These are phyloP conservation scores for Termitomyces sp. DNA, from an alignment of 768 basidiomycete genomes.

Conservation along the genomic window DNA sequence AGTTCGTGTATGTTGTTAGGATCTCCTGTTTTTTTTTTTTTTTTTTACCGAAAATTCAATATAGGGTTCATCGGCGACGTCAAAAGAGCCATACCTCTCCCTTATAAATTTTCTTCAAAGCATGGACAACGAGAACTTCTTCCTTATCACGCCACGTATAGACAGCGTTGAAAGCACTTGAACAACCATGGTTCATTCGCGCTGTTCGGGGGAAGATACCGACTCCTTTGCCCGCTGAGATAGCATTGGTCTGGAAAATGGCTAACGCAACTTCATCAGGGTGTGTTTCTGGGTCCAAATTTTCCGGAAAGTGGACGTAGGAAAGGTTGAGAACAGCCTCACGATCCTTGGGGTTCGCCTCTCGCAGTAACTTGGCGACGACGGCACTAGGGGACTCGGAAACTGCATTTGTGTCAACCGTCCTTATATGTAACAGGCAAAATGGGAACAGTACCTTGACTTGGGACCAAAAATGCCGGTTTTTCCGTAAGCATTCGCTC, in stretches of 20 bases:
- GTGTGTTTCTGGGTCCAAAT: constrained; percentile 29
- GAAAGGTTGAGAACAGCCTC: constrained; percentile 50
- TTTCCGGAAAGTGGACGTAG: constrained; percentile 44
- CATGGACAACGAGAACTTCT: constrained; percentile 46
- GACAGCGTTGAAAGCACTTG: constrained; percentile 60
- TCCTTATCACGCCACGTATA: constrained; percentile 55
- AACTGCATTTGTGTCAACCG: constrained; percentile 22
- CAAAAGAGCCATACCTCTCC: constrained; percentile 36
- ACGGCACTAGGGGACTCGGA: constrained; percentile 38
- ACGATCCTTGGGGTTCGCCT: constrained; percentile 25
- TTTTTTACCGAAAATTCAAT: background rate
- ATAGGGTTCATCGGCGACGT: background rate
- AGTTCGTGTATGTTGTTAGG: constrained; percentile 55
- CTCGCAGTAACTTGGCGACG: constrained; percentile 29
- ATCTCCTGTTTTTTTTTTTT: constrained; percentile 60
- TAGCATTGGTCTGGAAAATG: constrained; percentile 64
- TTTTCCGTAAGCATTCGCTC: constrained; percentile 51
- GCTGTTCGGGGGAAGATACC: constrained; percentile 69
- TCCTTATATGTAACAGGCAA: background rate
- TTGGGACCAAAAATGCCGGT: constrained; percentile 49
- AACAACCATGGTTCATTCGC: constrained; percentile 64
- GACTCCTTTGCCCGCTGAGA: constrained; percentile 43
- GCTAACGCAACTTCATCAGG: constrained; percentile 48
- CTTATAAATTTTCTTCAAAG: constrained; percentile 43
- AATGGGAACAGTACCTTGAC: constrained; percentile 30